Conservation (phyloP, 345 rosid species). For the Excoecaria cochinchinensis region DNA sequence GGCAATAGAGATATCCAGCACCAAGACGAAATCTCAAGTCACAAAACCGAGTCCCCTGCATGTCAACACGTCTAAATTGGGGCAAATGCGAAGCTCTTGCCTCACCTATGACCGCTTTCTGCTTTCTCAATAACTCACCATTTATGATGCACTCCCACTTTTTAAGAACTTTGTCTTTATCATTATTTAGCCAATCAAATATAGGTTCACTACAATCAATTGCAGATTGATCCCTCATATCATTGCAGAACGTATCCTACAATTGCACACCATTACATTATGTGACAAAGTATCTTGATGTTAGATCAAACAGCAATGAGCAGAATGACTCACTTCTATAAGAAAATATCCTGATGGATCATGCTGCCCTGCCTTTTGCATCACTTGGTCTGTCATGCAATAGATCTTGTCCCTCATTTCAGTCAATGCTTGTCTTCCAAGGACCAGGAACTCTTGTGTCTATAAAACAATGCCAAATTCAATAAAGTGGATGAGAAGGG, state of each 20-base stretch:
- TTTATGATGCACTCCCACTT: slow-evolving; percentile 69
- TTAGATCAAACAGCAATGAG: slow-evolving; percentile 6
- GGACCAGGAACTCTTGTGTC: slow-evolving; percentile 84
- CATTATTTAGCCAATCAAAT: slow-evolving; percentile 69
- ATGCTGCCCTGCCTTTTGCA: slow-evolving; percentile 62
- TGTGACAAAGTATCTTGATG: background rate
- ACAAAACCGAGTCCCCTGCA: slow-evolving; percentile 63
- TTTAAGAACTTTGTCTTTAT: slow-evolving; percentile 58
- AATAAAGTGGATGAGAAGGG: slow-evolving; percentile 6
- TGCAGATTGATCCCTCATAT: slow-evolving; percentile 61
- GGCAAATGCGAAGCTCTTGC: slow-evolving; percentile 47
- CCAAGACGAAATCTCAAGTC: slow-evolving; percentile 77
- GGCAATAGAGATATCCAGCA: slow-evolving; percentile 82
- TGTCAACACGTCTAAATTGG: slow-evolving; percentile 46
- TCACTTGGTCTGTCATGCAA: slow-evolving; percentile 69
- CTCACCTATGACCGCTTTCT: slow-evolving; percentile 46
- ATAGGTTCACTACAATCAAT: slow-evolving; percentile 73
- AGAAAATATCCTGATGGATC: slow-evolving; percentile 93
- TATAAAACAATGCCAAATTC: slow-evolving; percentile 26
- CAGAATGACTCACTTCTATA: slow-evolving; percentile 54
- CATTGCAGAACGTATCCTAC: slow-evolving; percentile 68
- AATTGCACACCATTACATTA: slow-evolving; percentile 14
- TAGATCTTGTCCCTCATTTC: slow-evolving; percentile 76
- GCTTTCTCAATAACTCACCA: slow-evolving; percentile 61
- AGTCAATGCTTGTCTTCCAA: slow-evolving; percentile 67